Evolutionary conservation across 805 yeast genomes (phyloP).

Genomic region (Metschnikowia sp.): DNA sequence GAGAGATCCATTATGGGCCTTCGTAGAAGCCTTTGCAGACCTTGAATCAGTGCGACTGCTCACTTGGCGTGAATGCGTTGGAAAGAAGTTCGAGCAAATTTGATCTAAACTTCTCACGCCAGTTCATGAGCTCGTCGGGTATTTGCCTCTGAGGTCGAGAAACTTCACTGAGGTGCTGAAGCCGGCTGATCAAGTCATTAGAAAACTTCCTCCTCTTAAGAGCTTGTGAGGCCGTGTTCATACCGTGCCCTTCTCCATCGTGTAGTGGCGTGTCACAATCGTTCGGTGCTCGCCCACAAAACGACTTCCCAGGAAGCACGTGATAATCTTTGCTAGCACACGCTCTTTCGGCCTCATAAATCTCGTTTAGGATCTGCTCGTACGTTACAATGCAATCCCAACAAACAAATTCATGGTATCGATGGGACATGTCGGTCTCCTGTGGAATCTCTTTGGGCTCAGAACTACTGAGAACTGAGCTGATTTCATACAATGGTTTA

Average conservation of each 20-base stretch:
- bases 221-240: neutral
- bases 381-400: conserved; percentile 58
- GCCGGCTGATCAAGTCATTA: conserved; percentile 25
- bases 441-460: conserved; percentile 1
- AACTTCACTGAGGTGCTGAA: conserved; percentile 16
- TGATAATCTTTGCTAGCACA: neutral
- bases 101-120: conserved; percentile 11
- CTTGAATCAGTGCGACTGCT: neutral
- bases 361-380: conserved; percentile 48
- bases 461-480: conserved; percentile 34
- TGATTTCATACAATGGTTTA: conserved; percentile 61
- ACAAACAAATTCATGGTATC: conserved; percentile 58
- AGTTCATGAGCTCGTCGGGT: conserved; percentile 9
- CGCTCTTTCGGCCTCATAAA: conserved; percentile 17
- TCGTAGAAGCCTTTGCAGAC: neutral
- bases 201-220: conserved; percentile 13
- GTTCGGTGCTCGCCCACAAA: no score
- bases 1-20: no score
- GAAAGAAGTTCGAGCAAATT: conserved; percentile 1
- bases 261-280: no score
- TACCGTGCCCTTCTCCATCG: no score
- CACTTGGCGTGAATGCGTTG: conserved; percentile 1
- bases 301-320: neutral
- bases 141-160: conserved; percentile 11
- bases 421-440: conserved; percentile 12